Evolutionary conservation across 2,329 filamentous ascomycete species (phyloP).

Genomic region (Magnaporthales sp.): DNA sequence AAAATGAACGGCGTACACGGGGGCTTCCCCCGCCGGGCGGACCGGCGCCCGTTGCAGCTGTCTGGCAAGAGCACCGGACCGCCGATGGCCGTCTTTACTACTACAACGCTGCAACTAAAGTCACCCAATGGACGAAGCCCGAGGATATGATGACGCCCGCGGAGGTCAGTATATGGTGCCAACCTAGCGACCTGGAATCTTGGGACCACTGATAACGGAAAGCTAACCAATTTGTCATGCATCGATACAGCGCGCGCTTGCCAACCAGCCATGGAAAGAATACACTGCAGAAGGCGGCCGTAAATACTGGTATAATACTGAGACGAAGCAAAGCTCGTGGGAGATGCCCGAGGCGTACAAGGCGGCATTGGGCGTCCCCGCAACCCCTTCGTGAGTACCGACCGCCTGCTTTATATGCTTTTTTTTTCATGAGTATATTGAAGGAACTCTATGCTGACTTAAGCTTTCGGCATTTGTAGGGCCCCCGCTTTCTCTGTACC

Average conservation of each 20-base stretch:
- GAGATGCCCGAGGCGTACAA: constrained; percentile 83
- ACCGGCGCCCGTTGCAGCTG: constrained; percentile 18
- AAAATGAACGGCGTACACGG: not conserved
- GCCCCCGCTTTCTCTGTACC: not conserved
- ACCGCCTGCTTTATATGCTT: not conserved
- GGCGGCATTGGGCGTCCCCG: constrained; percentile 56
- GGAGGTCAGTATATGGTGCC: constrained; percentile 48
- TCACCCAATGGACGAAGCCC: constrained; percentile 91
- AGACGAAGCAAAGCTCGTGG: constrained; percentile 90
- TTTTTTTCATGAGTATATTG: not conserved
- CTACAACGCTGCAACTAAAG: constrained; percentile 78
- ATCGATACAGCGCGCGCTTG: constrained; percentile 59
- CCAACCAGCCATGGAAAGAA: constrained; percentile 85
- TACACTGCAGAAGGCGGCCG: constrained; percentile 79
- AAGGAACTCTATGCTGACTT: not conserved
- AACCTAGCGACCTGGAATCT: not conserved
- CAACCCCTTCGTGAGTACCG: constrained; percentile 30
- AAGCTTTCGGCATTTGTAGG: not conserved
- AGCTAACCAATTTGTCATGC: not conserved
- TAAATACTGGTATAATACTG: constrained; percentile 92
- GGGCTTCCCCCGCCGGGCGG: constrained; percentile 3
- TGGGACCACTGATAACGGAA: not conserved
- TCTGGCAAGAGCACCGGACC: constrained; percentile 77
- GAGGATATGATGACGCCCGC: constrained; percentile 76
- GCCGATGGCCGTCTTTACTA: constrained; percentile 83